Evolutionary conservation across 1,284 basidiomycete species (phyloP).

Genomic region (Tylopilus sp.): DNA sequence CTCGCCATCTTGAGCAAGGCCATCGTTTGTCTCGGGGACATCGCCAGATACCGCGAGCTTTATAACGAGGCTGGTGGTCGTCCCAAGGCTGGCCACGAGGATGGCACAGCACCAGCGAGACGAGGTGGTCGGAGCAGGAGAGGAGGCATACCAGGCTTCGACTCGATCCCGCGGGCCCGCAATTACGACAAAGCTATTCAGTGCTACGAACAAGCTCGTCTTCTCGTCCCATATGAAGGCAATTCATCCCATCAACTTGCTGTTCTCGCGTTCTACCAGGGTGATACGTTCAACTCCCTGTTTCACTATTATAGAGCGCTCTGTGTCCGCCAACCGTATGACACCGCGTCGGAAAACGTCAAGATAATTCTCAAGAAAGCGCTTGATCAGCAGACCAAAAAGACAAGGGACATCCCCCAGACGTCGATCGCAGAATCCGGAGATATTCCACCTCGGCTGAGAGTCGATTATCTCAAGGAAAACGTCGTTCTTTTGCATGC

Average conservation of each 20-base stretch:
- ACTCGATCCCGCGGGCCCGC: conserved; percentile 46
- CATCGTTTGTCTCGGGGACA: conserved; percentile 89
- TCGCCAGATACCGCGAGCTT: conserved; percentile 89
- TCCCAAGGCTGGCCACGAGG: conserved; percentile 62
- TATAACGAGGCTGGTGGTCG: conserved; percentile 73
- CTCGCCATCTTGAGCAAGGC: conserved; percentile 81
- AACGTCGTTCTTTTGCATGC: conserved; percentile 71
- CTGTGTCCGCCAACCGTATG: conserved; percentile 83
- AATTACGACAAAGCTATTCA: conserved; percentile 74
- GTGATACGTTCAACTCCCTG: conserved; percentile 77
- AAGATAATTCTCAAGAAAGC: conserved; percentile 66
- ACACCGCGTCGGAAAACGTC: conserved; percentile 85
- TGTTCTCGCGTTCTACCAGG: conserved; percentile 82
- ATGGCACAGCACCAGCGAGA: conserved; percentile 39
- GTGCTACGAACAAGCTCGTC: conserved; percentile 82
- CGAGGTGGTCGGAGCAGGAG: conserved; percentile 46
- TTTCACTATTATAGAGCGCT: conserved; percentile 91
- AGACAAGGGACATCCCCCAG: conserved; percentile 40
- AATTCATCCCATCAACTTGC: conserved; percentile 96
- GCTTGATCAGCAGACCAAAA: conserved; percentile 49
- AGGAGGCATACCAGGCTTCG: conserved; percentile 39
- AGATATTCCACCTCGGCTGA: conserved; percentile 39
- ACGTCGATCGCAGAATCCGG: conserved; percentile 30
- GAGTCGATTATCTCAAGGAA: conserved; percentile 65
- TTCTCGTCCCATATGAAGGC: conserved; percentile 76